A percentile compares a stretch with the other conserved stretches of the same genome.
Evolutionary conservation across 305 asterid species (phyloP).

Genomic region (Ajuga reptans): DNA sequence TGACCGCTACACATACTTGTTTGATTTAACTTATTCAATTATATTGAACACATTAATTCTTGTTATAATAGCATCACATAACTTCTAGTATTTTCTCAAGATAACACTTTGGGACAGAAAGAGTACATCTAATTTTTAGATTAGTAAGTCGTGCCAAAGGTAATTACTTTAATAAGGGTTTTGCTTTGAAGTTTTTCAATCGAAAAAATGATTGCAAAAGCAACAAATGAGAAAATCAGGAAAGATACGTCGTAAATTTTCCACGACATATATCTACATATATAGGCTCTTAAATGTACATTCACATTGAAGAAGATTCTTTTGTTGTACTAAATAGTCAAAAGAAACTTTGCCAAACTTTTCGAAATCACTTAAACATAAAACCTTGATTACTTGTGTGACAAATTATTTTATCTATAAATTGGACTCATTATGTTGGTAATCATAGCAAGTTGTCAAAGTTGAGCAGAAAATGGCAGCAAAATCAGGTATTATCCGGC

Average conservation of each 20-base stretch:
- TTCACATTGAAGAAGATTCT: conserved; percentile 27
- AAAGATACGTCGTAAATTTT: background rate
- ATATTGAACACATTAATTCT: too few species aligned
- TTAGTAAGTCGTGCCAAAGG: background rate
- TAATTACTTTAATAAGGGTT: background rate
- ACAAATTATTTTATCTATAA: conserved; percentile 28
- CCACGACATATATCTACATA: background rate
- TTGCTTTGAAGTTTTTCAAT: background rate
- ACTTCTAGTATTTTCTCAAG: too few species aligned
- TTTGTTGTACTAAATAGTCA: conserved; percentile 26
- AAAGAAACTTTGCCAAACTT: conserved; percentile 44
- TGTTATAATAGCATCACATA: too few species aligned
- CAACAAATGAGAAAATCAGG: background rate
- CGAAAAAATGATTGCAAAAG: too few species aligned
- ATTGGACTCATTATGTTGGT: conserved; percentile 14
- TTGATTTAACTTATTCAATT: too few species aligned
- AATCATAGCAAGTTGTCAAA: background rate
- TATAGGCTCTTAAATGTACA: background rate
- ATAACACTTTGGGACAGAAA: too few species aligned
- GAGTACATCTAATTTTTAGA: background rate
- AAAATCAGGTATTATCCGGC: conserved; percentile 26
- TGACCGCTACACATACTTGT: too few species aligned
- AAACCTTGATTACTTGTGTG: background rate
- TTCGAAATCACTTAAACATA: conserved; percentile 20
- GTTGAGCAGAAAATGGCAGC: conserved; percentile 22